A percentile compares a stretch with the other conserved stretches of the same genome.
phyloP scores from a whole-genome alignment of 371 early-diverging fungal species.

The Mucor sp. region DNA sequence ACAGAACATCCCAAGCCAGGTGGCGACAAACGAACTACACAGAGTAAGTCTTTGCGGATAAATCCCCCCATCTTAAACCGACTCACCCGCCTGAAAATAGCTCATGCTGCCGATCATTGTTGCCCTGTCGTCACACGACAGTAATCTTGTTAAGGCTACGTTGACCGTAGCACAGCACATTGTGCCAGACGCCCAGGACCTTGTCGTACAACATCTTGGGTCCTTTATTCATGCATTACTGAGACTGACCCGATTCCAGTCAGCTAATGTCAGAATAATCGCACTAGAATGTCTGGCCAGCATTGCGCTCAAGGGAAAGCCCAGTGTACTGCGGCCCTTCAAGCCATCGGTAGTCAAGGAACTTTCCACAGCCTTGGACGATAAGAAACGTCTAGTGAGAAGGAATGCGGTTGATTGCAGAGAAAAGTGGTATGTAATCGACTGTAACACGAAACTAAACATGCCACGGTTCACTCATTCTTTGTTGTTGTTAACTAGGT shows the following conservation, averaged over 20 bases:
- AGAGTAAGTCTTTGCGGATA: slow-evolving; percentile 44
- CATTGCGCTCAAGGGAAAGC: slow-evolving; percentile 13
- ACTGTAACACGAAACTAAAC: neutral
- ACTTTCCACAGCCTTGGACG: slow-evolving; percentile 69
- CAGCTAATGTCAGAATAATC: slow-evolving; percentile 46
- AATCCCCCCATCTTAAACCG: neutral
- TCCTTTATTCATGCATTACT: slow-evolving; percentile 32
- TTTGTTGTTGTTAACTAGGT: neutral
- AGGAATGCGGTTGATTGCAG: slow-evolving; percentile 81
- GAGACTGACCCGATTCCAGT: slow-evolving; percentile 15
- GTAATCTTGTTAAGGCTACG: slow-evolving; percentile 16
- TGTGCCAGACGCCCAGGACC: slow-evolving; percentile 19
- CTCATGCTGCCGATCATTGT: slow-evolving; percentile 31
- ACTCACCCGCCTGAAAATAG: slow-evolving; percentile 4
- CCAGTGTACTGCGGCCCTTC: slow-evolving; percentile 24
- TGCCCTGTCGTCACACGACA: slow-evolving; percentile 27
- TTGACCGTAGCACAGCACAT: slow-evolving; percentile 26
- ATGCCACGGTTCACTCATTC: neutral
- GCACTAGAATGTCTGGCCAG: slow-evolving; percentile 66
- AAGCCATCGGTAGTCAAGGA: slow-evolving; percentile 62
- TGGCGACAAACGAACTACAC: slow-evolving; percentile 67
- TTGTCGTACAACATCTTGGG: slow-evolving; percentile 15
- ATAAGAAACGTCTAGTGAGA: slow-evolving; percentile 84
- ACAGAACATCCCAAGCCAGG: slow-evolving; percentile 70
- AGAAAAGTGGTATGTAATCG: slow-evolving; percentile 69